Percentiles rank a stretch among this genome's conserved stretches.
phyloP scores from a whole-genome alignment of 768 basidiomycete genomes.

The Russula ochroleuca region DNA sequence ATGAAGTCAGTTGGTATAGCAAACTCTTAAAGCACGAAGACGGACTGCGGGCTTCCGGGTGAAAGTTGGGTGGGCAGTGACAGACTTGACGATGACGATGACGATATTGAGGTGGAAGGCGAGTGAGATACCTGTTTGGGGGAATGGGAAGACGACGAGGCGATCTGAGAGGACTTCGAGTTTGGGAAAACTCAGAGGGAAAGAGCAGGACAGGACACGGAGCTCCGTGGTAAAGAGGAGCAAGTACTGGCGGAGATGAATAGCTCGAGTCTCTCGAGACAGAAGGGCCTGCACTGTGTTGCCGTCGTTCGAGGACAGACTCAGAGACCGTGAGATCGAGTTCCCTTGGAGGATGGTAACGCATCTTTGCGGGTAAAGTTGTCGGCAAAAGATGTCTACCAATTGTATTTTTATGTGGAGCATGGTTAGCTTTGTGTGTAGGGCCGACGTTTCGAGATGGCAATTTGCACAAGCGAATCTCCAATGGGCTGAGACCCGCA shows the following conservation, averaged over 20 bases:
- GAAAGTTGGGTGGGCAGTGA: neutral
- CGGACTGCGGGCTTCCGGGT: neutral
- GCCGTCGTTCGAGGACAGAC: neutral
- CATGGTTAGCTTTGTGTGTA: neutral
- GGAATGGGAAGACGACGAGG: slow-evolving; percentile 15
- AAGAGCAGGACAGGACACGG: neutral
- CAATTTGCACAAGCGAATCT: neutral
- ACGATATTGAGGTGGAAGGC: neutral
- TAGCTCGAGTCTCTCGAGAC: neutral
- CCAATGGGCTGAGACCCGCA: neutral
- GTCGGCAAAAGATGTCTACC: neutral
- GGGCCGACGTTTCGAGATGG: neutral
- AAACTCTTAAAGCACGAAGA: neutral
- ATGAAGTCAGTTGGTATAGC: neutral
- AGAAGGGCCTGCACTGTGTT: neutral
- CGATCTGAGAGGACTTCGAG: neutral
- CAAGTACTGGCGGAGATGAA: neutral
- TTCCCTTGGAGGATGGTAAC: neutral
- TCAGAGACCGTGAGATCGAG: neutral
- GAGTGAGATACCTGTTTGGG: neutral
- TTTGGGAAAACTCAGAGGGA: neutral
- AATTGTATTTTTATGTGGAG: neutral
- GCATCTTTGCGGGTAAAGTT: neutral
- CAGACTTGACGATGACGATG: neutral
- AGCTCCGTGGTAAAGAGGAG: neutral